Evolutionary conservation across 192 early-diverging fungal genomes (phyloP).

Genomic region (Gamsiella multidivaricata): DNA sequence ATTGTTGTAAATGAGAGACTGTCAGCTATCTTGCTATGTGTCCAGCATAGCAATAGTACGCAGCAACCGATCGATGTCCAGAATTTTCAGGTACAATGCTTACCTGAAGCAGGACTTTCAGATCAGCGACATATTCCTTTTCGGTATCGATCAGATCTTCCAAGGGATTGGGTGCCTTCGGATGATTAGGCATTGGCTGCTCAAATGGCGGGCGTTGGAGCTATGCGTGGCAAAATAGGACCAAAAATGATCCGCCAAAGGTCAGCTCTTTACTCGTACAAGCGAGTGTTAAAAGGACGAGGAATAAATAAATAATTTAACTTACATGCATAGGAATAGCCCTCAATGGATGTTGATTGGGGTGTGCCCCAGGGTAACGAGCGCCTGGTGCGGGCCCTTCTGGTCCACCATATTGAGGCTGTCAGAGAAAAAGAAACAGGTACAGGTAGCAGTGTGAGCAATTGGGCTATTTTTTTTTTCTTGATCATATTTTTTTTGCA

Average conservation of each 20-base stretch:
- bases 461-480: too few species aligned
- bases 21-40: too few species aligned
- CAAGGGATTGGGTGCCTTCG: slow-evolving; percentile 55
- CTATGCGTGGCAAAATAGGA: slow-evolving; percentile 9
- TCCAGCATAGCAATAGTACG: too few species aligned
- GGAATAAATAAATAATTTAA: neutral
- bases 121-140: slow-evolving; percentile 60
- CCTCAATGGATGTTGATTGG: slow-evolving; percentile 23
- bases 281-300: neutral
- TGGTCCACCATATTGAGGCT: neutral
- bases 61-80: too few species aligned
- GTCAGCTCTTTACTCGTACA: neutral
- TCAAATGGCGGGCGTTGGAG: slow-evolving; percentile 50
- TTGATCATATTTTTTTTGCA: too few species aligned
- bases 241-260: neutral
- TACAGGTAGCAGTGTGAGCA: too few species aligned
- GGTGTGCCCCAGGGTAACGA: slow-evolving; percentile 14
- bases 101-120: slow-evolving; percentile 66
- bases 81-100: neutral
- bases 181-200: slow-evolving; percentile 41
- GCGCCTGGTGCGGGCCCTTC: slow-evolving; percentile 6
- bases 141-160: slow-evolving; percentile 67
- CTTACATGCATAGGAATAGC: slow-evolving; percentile 43
- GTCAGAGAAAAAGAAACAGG: neutral
- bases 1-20: neutral